These are phyloP conservation scores for Pythium chondricola DNA, from an alignment of 352 stramenopile species.

Conservation along the genomic window DNA sequence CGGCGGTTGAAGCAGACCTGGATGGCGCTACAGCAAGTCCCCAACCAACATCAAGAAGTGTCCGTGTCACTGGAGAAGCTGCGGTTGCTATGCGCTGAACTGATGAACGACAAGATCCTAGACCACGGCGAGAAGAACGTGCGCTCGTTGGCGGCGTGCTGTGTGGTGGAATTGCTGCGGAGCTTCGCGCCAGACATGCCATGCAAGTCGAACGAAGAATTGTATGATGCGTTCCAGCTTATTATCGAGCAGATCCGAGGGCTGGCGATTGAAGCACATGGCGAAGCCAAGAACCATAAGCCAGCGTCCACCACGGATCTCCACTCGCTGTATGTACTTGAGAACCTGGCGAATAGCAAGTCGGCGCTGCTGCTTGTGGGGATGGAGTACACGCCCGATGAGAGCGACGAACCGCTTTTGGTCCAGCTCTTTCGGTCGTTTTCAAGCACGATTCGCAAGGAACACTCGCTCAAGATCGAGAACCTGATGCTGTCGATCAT, in stretches of 20 bases:
- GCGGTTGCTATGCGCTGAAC: constrained; percentile 39
- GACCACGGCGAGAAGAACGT: constrained; percentile 44
- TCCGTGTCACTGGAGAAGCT: constrained; percentile 30
- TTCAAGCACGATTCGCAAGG: constrained; percentile 54
- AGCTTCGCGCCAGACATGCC: constrained; percentile 57
- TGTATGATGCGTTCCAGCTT: constrained; percentile 70
- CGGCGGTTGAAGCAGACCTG: constrained; percentile 51
- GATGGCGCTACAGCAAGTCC: constrained; percentile 30
- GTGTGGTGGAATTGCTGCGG: constrained; percentile 65
- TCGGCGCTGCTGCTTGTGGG: constrained; percentile 49
- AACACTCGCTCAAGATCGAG: constrained; percentile 67
- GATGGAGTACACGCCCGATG: constrained; percentile 36
- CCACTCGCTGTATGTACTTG: constrained; percentile 52
- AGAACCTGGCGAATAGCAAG: constrained; percentile 58
- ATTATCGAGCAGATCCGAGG: constrained; percentile 51
- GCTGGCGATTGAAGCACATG: constrained; percentile 24
- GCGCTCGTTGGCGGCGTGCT: constrained; percentile 57
- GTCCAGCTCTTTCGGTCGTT: constrained; percentile 67
- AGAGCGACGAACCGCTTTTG: constrained; percentile 40
- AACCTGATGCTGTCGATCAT: constrained; percentile 74
- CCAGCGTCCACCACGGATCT: constrained; percentile 23
- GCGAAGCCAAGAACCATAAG: constrained; percentile 13
- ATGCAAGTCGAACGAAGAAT: constrained; percentile 55
- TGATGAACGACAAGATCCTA: constrained; percentile 48
- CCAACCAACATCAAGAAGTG: constrained; percentile 41